Evolutionary conservation across 148 eudicot genomes (phyloP).

Genomic region (Heliosperma pusillum): DNA sequence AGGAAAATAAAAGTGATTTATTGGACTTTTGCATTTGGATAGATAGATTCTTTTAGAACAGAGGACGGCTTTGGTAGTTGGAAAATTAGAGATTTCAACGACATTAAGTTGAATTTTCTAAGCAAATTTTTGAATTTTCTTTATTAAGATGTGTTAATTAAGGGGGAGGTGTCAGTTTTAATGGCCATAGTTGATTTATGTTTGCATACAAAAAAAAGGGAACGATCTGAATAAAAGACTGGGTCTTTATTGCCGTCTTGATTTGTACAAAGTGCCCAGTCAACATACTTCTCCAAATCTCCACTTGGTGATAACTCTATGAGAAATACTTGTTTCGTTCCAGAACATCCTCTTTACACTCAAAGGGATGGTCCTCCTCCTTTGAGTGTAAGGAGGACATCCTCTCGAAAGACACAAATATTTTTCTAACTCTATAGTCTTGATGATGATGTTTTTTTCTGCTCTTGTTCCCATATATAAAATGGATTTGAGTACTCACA

Average conservation of each 20-base stretch:
- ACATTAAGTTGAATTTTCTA: slow-evolving; percentile 11
- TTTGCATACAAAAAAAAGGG: slow-evolving; percentile 14
- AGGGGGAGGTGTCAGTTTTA: slow-evolving; percentile 9
- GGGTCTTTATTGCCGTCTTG: slow-evolving; percentile 31
- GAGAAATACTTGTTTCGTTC: no score
- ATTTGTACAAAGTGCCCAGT: slow-evolving; percentile 7
- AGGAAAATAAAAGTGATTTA: slow-evolving; percentile 1
- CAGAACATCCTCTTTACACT: no score
- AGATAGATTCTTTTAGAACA: neutral
- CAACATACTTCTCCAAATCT: slow-evolving; percentile 14
- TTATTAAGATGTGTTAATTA: slow-evolving; percentile 10
- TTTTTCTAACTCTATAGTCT: no score
- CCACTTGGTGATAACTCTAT: slow-evolving; percentile 15
- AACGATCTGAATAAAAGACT: slow-evolving; percentile 21
- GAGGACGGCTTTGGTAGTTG: neutral
- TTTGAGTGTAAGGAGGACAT: no score
- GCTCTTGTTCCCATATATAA: no score
- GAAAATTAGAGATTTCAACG: slow-evolving; percentile 18
- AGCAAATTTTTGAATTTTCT: neutral
- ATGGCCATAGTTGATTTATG: slow-evolving; percentile 10
- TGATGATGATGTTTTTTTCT: slow-evolving; percentile 17
- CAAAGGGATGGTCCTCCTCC: no score
- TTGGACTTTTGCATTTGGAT: slow-evolving; percentile 8
- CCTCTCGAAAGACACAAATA: no score
- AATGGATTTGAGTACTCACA: no score